Evolutionary conservation across 164 flowering plant species (phyloP).

Genomic region (Tinospora cordifolia): DNA sequence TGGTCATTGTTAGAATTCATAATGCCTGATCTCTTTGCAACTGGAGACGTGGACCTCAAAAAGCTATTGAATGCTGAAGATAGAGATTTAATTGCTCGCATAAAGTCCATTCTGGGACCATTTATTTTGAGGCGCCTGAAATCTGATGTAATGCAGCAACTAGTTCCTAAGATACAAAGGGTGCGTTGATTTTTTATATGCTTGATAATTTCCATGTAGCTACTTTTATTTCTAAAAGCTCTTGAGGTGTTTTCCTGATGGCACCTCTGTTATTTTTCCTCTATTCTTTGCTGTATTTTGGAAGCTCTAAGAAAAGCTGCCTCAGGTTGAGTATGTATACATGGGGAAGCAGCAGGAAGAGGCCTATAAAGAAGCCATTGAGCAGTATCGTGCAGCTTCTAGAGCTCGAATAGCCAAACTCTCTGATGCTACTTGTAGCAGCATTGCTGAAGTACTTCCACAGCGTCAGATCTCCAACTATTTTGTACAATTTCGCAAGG

Average conservation of each 20-base stretch:
- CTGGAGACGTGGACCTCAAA: conserved; percentile 85
- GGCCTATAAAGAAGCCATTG: conserved; percentile 88
- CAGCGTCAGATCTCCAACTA: conserved; percentile 84
- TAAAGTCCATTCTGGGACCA: conserved; percentile 93
- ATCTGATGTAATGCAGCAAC: conserved; percentile 97
- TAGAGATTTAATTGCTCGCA: conserved; percentile 56
- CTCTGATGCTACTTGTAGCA: conserved; percentile 25
- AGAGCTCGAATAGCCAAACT: conserved; percentile 50
- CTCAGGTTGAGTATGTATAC: conserved; percentile 70
- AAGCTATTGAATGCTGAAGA: conserved; percentile 74
- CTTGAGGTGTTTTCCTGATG: conserved; percentile 8
- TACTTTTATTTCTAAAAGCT: not conserved
- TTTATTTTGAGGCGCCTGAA: conserved; percentile 90
- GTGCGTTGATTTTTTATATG: conserved; percentile 28
- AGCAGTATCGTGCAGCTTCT: conserved; percentile 74
- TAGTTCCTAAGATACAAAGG: conserved; percentile 77
- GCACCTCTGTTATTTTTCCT: conserved; percentile 6
- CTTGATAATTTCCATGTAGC: not conserved
- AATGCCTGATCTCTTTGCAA: conserved; percentile 90
- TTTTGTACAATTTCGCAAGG: conserved; percentile 90
- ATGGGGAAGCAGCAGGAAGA: conserved; percentile 66
- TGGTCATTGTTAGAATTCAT: conserved; percentile 98
- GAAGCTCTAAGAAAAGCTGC: conserved; percentile 13
- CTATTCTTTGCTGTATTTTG: not conserved
- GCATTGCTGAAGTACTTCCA: conserved; percentile 44